Base-by-base conservation (phyloP, 2,329 filamentous ascomycete genomes). In the Gremmenia infestans region DNA sequence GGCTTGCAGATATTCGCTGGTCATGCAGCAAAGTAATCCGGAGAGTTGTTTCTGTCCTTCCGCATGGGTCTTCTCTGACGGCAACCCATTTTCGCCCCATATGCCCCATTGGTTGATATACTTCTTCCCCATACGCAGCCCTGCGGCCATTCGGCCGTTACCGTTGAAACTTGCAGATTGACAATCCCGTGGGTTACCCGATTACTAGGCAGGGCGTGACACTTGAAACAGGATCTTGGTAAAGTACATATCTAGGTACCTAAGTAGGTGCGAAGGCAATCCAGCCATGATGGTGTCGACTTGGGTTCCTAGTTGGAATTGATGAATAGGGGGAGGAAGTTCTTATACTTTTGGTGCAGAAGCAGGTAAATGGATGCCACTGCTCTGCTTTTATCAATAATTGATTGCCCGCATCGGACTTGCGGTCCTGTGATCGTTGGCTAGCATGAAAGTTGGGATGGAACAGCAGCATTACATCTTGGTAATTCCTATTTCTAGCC, bases 1-100 rank as follows among this genome's bases (percentile, higher is more conserved):
- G n/a, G 23, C 49, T 53, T 50, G 55, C 57, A 53, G 52, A 49
- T 50, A 59, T 63, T 63, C 55, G 61, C 54, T 63, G 61, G 59
- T 54, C 56, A 50, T 63, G 61, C 61, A 62, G 55, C 40, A 55
- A 46, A 52, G 37, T 43, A 48, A 52, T 52, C 42, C 40, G 53
- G 52, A 39, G 48, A 28, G 37, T 55, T 23, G 32, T 50, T 36
- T 37, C 35, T 17, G 32, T 50, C 48, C 48, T 53, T 48, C 55
- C 52, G 51, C 47, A 50, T 54, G 40, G 45, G 43, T 54, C 40
- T 48, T 53, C 48, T 57, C 42, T 46, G 37, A 55, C 50, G 52
- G 49, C 28, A 48, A 49, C 45, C 43, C 19, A 9, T 51, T 47
- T 57, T 55, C 32, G 52, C 47, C 40, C 47, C 39, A 19, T 17